These are phyloP conservation scores for Lagenaria siceraria DNA, from an alignment of 306 rosid genomes.

Conservation along the genomic window DNA sequence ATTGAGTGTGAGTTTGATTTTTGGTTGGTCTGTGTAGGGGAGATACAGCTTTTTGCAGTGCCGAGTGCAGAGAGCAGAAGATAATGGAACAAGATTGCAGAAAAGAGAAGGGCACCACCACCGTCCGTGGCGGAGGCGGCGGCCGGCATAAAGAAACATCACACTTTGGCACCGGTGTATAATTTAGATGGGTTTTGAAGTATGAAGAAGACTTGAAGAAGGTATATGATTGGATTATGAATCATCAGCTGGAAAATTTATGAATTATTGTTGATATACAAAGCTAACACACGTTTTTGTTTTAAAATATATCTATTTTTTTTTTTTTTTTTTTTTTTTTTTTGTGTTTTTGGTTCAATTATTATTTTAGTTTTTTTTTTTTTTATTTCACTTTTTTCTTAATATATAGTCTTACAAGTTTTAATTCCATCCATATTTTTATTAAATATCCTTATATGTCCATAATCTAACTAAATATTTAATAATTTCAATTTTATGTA, in stretches of 20 bases:
- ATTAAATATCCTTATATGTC: too few relatives aligned
- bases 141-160: slow-evolving; percentile 5
- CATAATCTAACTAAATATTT: too few relatives aligned
- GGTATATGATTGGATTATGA: background rate
- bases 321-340: background rate
- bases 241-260: background rate
- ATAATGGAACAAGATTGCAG: slow-evolving; percentile 42
- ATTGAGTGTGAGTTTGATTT: background rate
- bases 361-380: too few relatives aligned
- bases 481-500: too few relatives aligned
- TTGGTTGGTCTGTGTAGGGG: slow-evolving; percentile 31
- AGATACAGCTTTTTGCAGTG: slow-evolving; percentile 84
- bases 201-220: background rate
- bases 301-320: background rate
- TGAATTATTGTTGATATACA: background rate
- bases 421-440: too few relatives aligned
- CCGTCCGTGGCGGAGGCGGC: background rate
- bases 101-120: background rate
- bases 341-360: background rate
- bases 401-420: too few relatives aligned
- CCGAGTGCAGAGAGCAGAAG: slow-evolving; percentile 74
- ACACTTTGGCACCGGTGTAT: slow-evolving; percentile 13
- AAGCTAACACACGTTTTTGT: background rate
- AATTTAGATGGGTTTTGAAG: background rate
- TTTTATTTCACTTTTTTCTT: background rate